phyloP scores from a whole-genome alignment of 2,329 filamentous ascomycete genomes.

The Lojkania enalia region DNA sequence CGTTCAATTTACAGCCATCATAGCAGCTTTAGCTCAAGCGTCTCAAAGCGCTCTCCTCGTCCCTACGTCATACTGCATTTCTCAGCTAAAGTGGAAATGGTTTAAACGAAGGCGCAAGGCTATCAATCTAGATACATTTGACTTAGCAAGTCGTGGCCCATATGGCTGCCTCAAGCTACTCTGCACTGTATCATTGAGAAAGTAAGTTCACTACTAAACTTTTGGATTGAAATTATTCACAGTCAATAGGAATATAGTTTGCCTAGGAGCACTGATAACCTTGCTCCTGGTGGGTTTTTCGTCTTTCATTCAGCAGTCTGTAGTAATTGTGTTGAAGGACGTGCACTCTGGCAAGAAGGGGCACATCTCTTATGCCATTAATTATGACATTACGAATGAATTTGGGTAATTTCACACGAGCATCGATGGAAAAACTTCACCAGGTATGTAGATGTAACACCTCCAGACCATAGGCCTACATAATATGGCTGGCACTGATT shows the following conservation, averaged over 20 bases:
- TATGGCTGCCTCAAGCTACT: background rate
- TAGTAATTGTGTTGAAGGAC: background rate
- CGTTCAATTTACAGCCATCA: conserved; percentile 3
- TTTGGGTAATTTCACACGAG: background rate
- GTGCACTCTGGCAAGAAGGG: background rate
- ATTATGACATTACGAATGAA: background rate
- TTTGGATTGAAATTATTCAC: background rate
- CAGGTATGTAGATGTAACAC: background rate
- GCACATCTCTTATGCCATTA: background rate
- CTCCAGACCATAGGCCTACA: background rate
- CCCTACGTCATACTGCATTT: background rate
- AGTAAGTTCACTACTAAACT: background rate
- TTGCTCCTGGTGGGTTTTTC: background rate
- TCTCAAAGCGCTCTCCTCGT: conserved; percentile 1
- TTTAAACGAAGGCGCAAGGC: background rate
- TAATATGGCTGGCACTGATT: background rate
- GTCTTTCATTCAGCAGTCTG: background rate
- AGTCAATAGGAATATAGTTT: background rate
- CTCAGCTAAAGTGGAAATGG: conserved; percentile 5
- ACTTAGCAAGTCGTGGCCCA: background rate
- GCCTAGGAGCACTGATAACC: background rate
- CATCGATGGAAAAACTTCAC: background rate
- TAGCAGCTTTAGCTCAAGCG: conserved; percentile 5
- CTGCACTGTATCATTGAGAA: background rate
- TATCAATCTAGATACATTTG: background rate